These are phyloP conservation scores for Strigomonas galati DNA, from an alignment of 208 protist species.

Conservation along the genomic window DNA sequence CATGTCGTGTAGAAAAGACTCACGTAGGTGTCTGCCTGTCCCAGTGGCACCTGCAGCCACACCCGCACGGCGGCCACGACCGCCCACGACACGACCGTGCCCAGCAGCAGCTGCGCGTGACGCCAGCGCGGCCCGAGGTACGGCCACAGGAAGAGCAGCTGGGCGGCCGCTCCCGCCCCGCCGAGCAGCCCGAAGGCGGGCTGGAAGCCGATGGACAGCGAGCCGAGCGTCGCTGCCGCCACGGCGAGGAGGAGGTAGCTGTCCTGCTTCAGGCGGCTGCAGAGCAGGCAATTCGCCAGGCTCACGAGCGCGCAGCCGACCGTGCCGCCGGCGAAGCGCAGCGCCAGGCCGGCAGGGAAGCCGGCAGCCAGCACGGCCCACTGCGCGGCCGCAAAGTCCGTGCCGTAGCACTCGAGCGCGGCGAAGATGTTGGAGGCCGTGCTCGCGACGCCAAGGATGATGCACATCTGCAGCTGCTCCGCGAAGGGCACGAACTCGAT, in stretches of 20 bases:
- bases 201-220: constrained; percentile 8
- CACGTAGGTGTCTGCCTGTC: neutral
- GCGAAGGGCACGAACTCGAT: constrained; percentile 4
- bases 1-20: neutral
- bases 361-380: neutral
- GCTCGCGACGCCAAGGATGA: neutral
- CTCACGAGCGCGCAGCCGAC: neutral
- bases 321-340: neutral
- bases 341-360: neutral
- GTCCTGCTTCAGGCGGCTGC: neutral
- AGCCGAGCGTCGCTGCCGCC: neutral
- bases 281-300: neutral
- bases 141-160: neutral
- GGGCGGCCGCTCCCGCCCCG: neutral
- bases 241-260: neutral
- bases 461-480: neutral
- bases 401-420: neutral
- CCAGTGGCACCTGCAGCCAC: neutral
- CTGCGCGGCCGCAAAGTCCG: neutral
- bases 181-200: constrained; percentile 3
- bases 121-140: neutral
- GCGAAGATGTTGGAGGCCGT: neutral
- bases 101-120: neutral
- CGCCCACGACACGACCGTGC: neutral
- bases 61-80: neutral